Evolutionary conservation across 129 eudicot species (phyloP).

Genomic region (carrot (Daucus carota)): DH1_v3.0 NC_030382.2:46290501-46291000

Average conservation of each 20-base stretch:
- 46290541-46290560: constrained; percentile 62
- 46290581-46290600: constrained; percentile 39
- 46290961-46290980: constrained; percentile 53
- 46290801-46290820: constrained; percentile 51
- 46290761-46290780: constrained; percentile 81
- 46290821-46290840: constrained; percentile 46
- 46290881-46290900: constrained; percentile 70
- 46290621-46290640: constrained; percentile 55
- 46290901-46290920: constrained; percentile 75
- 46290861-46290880: constrained; percentile 59
- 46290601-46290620: constrained; percentile 43
- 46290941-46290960: constrained; percentile 78
- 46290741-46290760: constrained; percentile 71
- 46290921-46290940: constrained; percentile 88
- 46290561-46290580: constrained; percentile 89
- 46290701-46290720: constrained; percentile 37
- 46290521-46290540: constrained; percentile 68
- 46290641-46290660: constrained; percentile 34
- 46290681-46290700: constrained; percentile 30
- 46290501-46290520: constrained; percentile 82
- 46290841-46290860: constrained; percentile 45
- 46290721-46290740: constrained; percentile 73
- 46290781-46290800: constrained; percentile 71
- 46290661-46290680: constrained; percentile 31
- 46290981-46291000: constrained; percentile 46